Evolutionary conservation across 495 filamentous ascomycete species (phyloP), one percentile per base, ranked within the genome.

Genomic region (Trichoderma asperelloides): DNA sequence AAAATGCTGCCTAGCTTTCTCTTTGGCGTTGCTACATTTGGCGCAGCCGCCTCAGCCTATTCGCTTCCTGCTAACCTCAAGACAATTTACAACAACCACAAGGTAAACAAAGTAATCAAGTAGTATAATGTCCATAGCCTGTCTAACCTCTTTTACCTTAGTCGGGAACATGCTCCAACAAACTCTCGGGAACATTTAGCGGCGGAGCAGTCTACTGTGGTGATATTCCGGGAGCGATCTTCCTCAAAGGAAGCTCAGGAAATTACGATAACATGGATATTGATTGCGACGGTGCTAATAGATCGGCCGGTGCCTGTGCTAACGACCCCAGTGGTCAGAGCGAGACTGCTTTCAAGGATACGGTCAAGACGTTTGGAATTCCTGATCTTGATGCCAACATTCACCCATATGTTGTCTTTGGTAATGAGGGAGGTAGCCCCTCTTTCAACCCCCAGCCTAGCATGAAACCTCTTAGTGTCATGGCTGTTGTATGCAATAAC

Each of bases 341-440:
- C 43, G 70, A 79, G 60, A 89, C 87, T 4, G 77, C 82, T 0
- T 89, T 87, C 73, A 71, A 82, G 67, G 76, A 83, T 51, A 68
- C 75, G 5, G 76, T 87, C 21, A 69, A 63, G 23, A 70, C 71
- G 30, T 81, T 79, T 64, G 84, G 82, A 16, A 79, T 89, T 64
- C 66, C 72, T 0, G 85, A 90, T 68, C 77, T 90, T 6, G 77
- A 89, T 71, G 80, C 87, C 4, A 83, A 85, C 60, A 77, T 86
- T 33, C 86, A 88, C 68, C 82, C 86, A 1, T 90, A 86, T 62
- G 84, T 89, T 18, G 88, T 90, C n/a, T 84, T 90, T 67, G 88
- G 87, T 11, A 90, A 89, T 67, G 72, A 78, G 4, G 78, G 80
- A 1, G 78, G 74, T 23, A 88, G 82, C 69, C 74, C 69, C 55